These are phyloP conservation scores for Stephania japonica DNA, from an alignment of 164 flowering plant genomes.

Conservation along the genomic window DNA sequence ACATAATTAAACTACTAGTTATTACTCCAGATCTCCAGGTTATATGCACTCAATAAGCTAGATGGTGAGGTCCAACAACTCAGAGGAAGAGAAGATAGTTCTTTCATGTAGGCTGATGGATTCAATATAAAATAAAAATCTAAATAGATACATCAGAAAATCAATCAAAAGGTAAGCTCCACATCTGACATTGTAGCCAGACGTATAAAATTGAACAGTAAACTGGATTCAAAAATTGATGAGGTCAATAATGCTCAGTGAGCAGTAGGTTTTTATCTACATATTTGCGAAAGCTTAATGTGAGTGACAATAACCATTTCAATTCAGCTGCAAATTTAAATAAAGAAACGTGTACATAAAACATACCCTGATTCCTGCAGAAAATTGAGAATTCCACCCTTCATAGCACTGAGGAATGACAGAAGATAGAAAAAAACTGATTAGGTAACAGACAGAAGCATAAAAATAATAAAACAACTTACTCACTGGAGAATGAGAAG, in stretches of 20 bases:
- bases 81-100: background rate
- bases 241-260: background rate
- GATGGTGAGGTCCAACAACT: background rate
- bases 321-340: background rate
- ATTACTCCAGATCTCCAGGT: background rate
- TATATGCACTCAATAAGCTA: background rate
- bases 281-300: background rate
- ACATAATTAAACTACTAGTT: background rate
- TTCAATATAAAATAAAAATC: background rate
- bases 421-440: background rate
- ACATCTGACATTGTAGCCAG: background rate
- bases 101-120: background rate
- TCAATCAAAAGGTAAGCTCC: background rate
- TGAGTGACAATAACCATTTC: background rate
- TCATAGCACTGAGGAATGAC: slow-evolving; percentile 30
- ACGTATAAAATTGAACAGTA: background rate
- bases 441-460: background rate
- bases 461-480: background rate
- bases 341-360: background rate
- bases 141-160: too few relatives aligned
- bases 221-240: background rate
- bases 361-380: slow-evolving; percentile 69
- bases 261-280: background rate
- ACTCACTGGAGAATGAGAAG: slow-evolving; percentile 7
- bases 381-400: slow-evolving; percentile 62